Evolutionary conservation across 306 rosid species (phyloP), one percentile per base, ranked within the genome.

Genomic region (Vicia sativa): DNA sequence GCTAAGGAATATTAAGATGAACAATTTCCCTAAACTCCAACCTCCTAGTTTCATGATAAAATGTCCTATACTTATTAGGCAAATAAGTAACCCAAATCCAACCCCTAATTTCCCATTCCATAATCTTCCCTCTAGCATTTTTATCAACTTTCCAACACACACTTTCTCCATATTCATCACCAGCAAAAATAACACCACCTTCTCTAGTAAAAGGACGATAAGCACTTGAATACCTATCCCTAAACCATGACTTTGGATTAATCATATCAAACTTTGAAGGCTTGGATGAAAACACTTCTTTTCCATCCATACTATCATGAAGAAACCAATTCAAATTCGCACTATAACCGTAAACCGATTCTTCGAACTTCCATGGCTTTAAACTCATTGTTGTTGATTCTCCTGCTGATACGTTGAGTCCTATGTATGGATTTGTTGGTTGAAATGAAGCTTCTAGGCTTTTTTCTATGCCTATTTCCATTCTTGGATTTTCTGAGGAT

Each of bases 61-160:
- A 83, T 1, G 97, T 86, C 60, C 61, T 93, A 5, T 88, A 54
- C 49, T 88, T 93, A 56, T 93, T 93, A 42, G 99, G 97, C 92
- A 84, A 93, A 84, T 93, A 90, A 0, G 99, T 90, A 25, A 93
- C 67, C 96, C 96, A 93, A 21, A 93, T 82, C 95, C 97, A 83
- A 43, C 99, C 97, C 71, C 82, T 85, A 2, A 93, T 78, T 65
- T 90, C 97, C 97, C 97, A 93, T 42, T 90, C 99, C 91, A 90
- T 85, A 1, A 77, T 81, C 62, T 60, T 88, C 45, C 97, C 97
- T 18, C 75, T 0, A n/a, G 87, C 87, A 45, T 74, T 39, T 58
- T 77, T 89, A 43, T 90, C 92, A 15, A 90, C 87, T 68, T 90
- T 93, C 99, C 99, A 93, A 50, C 85, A 49, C 7, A 88, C 91